A percentile compares a stretch with the other conserved stretches of the same genome.
Evolutionary conservation across 208 protist genomes (phyloP).

Genomic region (Sergeia podlipaevii): DNA sequence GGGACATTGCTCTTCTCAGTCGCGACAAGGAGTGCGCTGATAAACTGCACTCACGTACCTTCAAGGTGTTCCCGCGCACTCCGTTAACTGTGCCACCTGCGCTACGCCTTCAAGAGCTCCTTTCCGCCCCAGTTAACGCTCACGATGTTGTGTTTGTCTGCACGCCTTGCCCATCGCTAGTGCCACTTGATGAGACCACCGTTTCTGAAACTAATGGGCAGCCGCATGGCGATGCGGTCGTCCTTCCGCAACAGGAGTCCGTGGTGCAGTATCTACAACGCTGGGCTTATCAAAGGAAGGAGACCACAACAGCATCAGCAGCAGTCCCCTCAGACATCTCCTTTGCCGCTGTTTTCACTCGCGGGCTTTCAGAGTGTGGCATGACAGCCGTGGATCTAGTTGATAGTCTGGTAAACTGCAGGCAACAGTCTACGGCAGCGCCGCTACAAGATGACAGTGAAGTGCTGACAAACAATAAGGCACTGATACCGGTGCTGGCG

Average conservation of each 20-base stretch:
- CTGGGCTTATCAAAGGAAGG: no score
- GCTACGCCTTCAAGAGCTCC: no score
- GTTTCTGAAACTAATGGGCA: neutral
- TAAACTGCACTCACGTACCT: no score
- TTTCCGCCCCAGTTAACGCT: neutral
- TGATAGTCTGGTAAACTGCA: neutral
- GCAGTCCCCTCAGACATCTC: neutral
- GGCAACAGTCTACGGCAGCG: no score
- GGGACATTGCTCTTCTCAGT: constrained; percentile 16
- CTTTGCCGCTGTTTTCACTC: constrained; percentile 41
- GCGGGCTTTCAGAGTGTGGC: constrained; percentile 49
- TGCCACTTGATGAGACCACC: neutral
- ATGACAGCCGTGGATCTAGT: constrained; percentile 20
- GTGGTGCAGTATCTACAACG: no score
- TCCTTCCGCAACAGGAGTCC: constrained; percentile 10
- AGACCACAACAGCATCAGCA: neutral
- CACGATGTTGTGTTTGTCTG: constrained; percentile 22
- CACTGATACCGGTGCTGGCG: constrained; percentile 28
- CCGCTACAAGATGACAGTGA: no score
- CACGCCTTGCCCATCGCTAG: constrained; percentile 16
- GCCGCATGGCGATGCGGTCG: constrained; percentile 4
- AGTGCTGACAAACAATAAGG: constrained; percentile 4
- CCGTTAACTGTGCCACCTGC: no score
- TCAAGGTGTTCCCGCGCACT: no score
- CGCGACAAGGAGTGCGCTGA: no score